These are phyloP conservation scores for Pseudocercospora crystallina DNA, from an alignment of 2,329 filamentous ascomycete genomes.

Conservation along the genomic window DNA sequence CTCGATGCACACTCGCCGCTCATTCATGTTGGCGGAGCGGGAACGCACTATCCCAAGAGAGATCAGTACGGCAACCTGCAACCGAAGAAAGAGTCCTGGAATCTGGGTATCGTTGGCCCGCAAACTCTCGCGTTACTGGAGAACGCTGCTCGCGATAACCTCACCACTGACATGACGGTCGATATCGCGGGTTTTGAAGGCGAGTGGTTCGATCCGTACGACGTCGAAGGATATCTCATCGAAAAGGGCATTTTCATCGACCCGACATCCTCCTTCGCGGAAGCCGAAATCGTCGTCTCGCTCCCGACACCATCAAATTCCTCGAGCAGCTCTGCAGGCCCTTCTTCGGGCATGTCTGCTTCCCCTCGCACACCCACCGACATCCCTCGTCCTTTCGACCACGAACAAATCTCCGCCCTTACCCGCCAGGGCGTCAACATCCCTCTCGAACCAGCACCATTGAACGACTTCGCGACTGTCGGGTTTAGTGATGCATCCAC, in stretches of 20 bases:
- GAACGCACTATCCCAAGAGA: constrained; percentile 57
- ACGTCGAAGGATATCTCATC: constrained; percentile 72
- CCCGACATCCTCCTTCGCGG: constrained; percentile 59
- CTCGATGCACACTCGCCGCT: constrained; percentile 64
- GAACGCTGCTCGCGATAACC: constrained; percentile 26
- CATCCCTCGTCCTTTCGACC: constrained; percentile 4
- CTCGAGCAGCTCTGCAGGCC: not conserved
- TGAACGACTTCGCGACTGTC: constrained; percentile 15
- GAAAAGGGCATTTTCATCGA: constrained; percentile 64
- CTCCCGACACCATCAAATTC: constrained; percentile 1
- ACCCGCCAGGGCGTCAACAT: not conserved
- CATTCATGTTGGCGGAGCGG: constrained; percentile 65
- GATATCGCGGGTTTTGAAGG: constrained; percentile 65
- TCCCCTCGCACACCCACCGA: not conserved
- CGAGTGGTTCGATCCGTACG: constrained; percentile 74
- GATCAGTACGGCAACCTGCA: constrained; percentile 60
- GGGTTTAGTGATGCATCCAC: constrained; percentile 26
- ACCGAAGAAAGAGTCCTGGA: constrained; percentile 25
- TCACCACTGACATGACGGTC: constrained; percentile 41
- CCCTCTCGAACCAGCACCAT: not conserved
- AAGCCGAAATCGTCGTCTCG: constrained; percentile 46
- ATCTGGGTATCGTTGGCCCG: constrained; percentile 32
- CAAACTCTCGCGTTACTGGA: constrained; percentile 30
- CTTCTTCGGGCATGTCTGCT: not conserved
- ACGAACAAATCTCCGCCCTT: constrained; percentile 14